Evolutionary conservation across 2,329 filamentous ascomycete species (phyloP).

Genomic region (Cladosporium austrohemisphaericum): DNA sequence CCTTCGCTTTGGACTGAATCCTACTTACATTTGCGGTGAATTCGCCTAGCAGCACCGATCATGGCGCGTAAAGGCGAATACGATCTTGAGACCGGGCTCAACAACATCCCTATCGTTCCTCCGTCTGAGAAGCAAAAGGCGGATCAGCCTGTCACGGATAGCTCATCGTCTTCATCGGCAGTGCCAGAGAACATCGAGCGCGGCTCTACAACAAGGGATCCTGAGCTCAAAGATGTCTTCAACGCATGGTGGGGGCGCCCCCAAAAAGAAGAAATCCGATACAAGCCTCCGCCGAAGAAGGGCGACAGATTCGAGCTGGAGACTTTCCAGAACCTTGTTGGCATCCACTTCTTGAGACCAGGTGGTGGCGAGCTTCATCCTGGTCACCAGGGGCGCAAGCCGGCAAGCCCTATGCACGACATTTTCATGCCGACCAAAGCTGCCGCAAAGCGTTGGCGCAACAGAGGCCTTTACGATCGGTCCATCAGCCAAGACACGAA

Average conservation of each 20-base stretch:
- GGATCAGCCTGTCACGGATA: too few relatives aligned
- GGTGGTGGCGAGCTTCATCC: not conserved
- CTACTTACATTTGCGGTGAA: too few relatives aligned
- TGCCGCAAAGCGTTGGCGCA: slow-evolving; percentile 7
- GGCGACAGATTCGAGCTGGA: slow-evolving; percentile 6
- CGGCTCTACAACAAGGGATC: too few relatives aligned
- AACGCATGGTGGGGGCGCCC: slow-evolving; percentile 1
- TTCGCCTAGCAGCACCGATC: too few relatives aligned
- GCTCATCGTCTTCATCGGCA: too few relatives aligned
- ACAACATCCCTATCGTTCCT: too few relatives aligned
- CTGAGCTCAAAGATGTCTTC: slow-evolving; percentile 7
- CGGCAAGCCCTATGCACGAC: slow-evolving; percentile 11
- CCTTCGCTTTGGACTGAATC: too few relatives aligned
- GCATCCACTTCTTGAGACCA: slow-evolving; percentile 12
- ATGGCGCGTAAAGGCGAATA: too few relatives aligned
- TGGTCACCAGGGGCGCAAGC: slow-evolving; percentile 7
- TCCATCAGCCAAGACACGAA: slow-evolving; percentile 7
- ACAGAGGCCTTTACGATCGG: slow-evolving; percentile 6
- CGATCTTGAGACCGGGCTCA: too few relatives aligned
- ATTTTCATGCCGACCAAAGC: slow-evolving; percentile 13
- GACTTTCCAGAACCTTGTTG: slow-evolving; percentile 13
- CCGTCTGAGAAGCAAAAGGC: too few relatives aligned
- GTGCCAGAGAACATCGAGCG: too few relatives aligned
- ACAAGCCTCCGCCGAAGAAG: not conserved
- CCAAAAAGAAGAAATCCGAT: not conserved